Evolutionary conservation across 371 early-diverging fungal genomes (phyloP).

Genomic region (Paraphysoderma sedebokerense): DNA sequence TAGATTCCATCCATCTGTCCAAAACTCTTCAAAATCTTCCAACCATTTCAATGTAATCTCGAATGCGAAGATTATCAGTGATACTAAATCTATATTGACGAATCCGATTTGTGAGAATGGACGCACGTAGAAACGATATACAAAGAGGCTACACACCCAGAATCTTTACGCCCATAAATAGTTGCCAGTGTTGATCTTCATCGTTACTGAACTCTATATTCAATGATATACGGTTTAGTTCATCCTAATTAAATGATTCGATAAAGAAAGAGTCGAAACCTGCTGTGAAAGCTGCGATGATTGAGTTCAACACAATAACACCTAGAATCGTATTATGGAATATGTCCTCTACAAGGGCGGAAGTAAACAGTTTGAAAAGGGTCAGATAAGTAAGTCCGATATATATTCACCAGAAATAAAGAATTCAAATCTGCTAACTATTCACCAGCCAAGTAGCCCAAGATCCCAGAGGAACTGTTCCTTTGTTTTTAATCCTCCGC

Average conservation of each 20-base stretch:
- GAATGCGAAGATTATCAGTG: constrained; percentile 7
- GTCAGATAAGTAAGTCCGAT: no score
- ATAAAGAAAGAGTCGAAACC: no score
- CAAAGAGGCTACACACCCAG: no score
- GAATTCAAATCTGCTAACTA: no score
- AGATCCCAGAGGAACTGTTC: constrained; percentile 3
- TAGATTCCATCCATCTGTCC: constrained; percentile 19
- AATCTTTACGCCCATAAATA: constrained; percentile 11
- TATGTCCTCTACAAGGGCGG: no score
- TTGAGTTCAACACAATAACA: constrained; percentile 1
- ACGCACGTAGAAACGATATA: no score
- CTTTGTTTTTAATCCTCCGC: constrained; percentile 2
- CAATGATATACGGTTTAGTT: no score
- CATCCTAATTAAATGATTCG: no score
- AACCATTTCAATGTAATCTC: constrained; percentile 16
- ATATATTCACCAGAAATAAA: no score
- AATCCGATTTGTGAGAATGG: no score
- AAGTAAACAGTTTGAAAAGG: no score
- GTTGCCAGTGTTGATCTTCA: background rate
- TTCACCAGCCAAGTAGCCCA: constrained; percentile 8
- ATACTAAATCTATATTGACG: constrained; percentile 9
- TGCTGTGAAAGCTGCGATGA: constrained; percentile 1
- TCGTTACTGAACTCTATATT: background rate
- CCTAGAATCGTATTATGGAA: constrained; percentile 1
- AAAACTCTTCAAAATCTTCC: constrained; percentile 11